Percentiles rank a stretch among this genome's conserved stretches.
Conservation (phyloP, 495 filamentous ascomycete species). For the Paragyromitra xinjiangensis region DNA sequence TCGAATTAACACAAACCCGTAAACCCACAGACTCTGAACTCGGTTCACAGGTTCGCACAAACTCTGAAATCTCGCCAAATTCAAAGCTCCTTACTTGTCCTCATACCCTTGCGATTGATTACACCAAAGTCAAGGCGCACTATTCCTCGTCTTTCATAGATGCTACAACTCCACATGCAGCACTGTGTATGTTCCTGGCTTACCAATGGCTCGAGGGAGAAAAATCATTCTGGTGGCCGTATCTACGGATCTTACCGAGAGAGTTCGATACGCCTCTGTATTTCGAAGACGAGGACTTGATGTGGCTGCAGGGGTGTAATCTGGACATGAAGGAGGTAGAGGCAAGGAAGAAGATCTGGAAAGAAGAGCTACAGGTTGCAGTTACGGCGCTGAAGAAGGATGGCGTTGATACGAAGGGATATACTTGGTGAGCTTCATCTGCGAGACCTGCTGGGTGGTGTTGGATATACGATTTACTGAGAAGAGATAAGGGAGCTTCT, state of each 20-base stretch:
- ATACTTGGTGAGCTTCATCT: slow-evolving; percentile 58
- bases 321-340: slow-evolving; percentile 62
- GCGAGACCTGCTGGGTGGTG: background rate
- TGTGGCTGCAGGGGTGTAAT: slow-evolving; percentile 70
- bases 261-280: slow-evolving; percentile 68
- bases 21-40: slow-evolving; percentile 11
- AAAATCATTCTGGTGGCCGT: slow-evolving; percentile 70
- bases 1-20: background rate
- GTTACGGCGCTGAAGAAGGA: slow-evolving; percentile 57
- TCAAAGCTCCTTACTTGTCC: slow-evolving; percentile 50
- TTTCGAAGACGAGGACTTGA: slow-evolving; percentile 65
- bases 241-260: slow-evolving; percentile 67
- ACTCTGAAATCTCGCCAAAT: slow-evolving; percentile 35
- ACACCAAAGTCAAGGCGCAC: slow-evolving; percentile 31
- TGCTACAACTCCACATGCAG: slow-evolving; percentile 40
- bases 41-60: slow-evolving; percentile 39
- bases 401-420: slow-evolving; percentile 44
- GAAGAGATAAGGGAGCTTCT: slow-evolving; percentile 66
- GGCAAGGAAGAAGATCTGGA: slow-evolving; percentile 62
- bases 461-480: slow-evolving; percentile 37
- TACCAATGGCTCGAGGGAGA: slow-evolving; percentile 64
- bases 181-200: slow-evolving; percentile 66
- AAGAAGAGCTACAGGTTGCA: slow-evolving; percentile 63
- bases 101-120: slow-evolving; percentile 50
- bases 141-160: slow-evolving; percentile 43